Base-by-base conservation (phyloP, 2,329 filamentous ascomycete genomes). In the Lecanicillium sp. region DNA sequence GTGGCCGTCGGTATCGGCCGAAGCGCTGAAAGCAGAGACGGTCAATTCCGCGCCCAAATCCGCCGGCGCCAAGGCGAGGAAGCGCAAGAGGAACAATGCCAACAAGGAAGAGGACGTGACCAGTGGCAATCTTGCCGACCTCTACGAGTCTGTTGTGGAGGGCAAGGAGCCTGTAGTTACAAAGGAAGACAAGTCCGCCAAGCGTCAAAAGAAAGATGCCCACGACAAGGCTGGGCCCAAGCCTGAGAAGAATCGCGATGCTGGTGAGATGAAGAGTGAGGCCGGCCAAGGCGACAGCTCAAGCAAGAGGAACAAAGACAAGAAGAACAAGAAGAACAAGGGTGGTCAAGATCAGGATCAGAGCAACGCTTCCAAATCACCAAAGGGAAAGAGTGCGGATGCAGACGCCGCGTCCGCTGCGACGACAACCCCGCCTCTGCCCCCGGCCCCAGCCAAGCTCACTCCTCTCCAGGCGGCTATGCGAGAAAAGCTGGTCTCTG, bases 401-500 rank as follows among this genome's bases (percentile, higher is more conserved):
- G 44, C n/a, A n/a, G n/a, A 11, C 22, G 22, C 22, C 22, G 22
- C n/a, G n/a, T n/a, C 49, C 19, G 14, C 46, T 27, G 50, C 55
- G 36, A 51, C 25, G 45, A 49, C 37, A 49, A n/a, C 57, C 41
- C 51, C 58, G 1, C 63, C 65, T 29, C 60, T 63, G 7, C 61
- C 68, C 29, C 61, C 66, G 25, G 59, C 66, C 27, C 56, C 64
- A 19, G 56, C 61, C 45, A 87, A 85, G 50, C 77, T 98, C 54
- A 98, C 92, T 1, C 88, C 92, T 4, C 79, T 98, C 41, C 92
- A 98, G 69, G 79, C 84, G 40, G 81, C 87, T 4, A 98, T 98
- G 92, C 82, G 87, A 45, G 83, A 88, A 56, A 98, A 98, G 69
- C 80, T 98, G 46, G 74, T 94, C 46, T 94, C 89, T 9, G 89